Evolutionary conservation across 1,284 basidiomycete species (phyloP), one percentile per base, ranked within the genome.

Genomic region (Austroboletus novae-zelandiae): DNA sequence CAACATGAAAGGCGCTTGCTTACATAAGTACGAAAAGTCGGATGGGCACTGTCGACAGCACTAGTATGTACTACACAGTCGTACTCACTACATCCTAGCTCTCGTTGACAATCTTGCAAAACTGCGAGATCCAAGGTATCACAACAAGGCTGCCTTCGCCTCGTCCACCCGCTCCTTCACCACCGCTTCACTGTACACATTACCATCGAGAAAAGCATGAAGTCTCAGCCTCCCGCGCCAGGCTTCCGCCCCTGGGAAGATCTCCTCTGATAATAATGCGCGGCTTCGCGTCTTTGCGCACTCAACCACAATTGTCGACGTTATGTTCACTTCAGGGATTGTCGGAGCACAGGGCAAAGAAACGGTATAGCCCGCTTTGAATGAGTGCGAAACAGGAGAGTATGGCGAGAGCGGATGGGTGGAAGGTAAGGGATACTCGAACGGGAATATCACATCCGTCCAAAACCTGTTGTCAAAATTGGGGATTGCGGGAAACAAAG

Each of bases 141-240:
- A 71, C 18, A 67, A 45, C 18, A 67, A 63, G 2, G 74, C 74
- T 7, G 57, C 56, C 47, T 54, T 66, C 4, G 76, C 64, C 55
- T 79, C 75, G 4, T 62, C 55, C 30, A 79, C 50, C 76, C 76
- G 78, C 55, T 77, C 75, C 6, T 51, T 51, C 6, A 76, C 66
- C 2, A 70, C 46, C 1, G 50, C 64, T 23, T 66, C 57, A 3
- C 73, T 67, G 43, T 69, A 78, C 2, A 73, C 71, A 55, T 78
- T 76, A 7, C 57, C 55, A 50, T 79, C 78, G 57, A 63, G 78
- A 47, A 64, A 72, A 0, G 73, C 49, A 15, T 55, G 37, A 15
- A 78, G 41, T 9, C 54, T 59, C 31, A 79, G 49, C 32, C 6
- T 46, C 14, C 44, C 56, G 9, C 9, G 14, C n/a, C 11, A 20